Base-by-base conservation (phyloP, 78 protist genomes). In the Dictyostelium intermedium region DNA sequence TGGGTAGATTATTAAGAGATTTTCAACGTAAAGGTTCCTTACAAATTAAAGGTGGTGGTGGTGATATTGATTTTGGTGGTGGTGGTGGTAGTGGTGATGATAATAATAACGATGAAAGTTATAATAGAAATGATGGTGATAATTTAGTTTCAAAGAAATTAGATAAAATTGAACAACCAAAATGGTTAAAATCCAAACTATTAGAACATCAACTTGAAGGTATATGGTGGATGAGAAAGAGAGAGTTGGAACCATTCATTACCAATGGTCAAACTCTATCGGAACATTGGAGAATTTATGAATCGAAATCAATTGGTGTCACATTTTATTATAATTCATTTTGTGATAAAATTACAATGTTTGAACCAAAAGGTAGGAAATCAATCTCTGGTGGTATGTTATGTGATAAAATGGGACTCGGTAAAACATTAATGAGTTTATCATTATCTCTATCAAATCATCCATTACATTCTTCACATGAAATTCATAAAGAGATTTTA, bases 331-430 rank as follows among this genome's bases (percentile, higher is more conserved):
- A 61, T 39, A 87, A 87, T 34, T 5, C 6, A 13, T 70, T 77
- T 37, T 77, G 86, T 77, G 92, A 87, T 61, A 87, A 84, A 35
- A 78, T 87, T 30, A 70, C 84, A 60, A 7, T 76, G n/a, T 56
- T 27, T 35, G 79, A 53, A 30, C 92, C 92, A 27, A 39, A 43
- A 25, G 80, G 66, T 30, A 70, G 43, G 27, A 20, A 39, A 16
- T 76, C 60, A 56, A 30, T 81, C 7, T 66, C 63, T 34, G 96
- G 91, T 47, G 96, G 96, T 13, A 30, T 82, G 34, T 56, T 92
- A 3, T 61, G 79, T 79, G 97, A 95, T 63, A 95, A 84, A 69
- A 84, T 89, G 97, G 97, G 97, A 14, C 86, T 95, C 14, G 97
- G 97, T 16, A 95, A 95, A 87, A 85, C 97, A 9, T 27, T 95